Conservation (phyloP, 2,329 filamentous ascomycete species). For the Hortaea werneckii region DNA sequence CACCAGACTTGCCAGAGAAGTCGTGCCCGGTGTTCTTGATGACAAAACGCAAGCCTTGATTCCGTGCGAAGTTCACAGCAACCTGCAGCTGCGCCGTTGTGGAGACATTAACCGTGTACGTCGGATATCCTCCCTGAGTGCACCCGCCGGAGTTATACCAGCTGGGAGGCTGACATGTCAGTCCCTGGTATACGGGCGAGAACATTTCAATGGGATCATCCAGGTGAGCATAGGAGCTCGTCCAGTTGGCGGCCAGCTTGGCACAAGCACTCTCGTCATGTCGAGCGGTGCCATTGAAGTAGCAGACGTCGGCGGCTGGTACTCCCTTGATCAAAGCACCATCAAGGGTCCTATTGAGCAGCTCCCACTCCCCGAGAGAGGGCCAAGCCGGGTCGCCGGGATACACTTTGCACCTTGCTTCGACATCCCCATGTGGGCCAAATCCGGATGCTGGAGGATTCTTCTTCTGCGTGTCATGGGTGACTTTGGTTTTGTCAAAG, state of each 20-base stretch:
- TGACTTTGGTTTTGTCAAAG: not conserved
- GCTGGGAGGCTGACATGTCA: not conserved
- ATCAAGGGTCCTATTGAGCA: not conserved
- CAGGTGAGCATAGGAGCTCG: not conserved
- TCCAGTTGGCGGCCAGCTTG: not conserved
- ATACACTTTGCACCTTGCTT: not conserved
- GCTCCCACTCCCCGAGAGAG: not conserved
- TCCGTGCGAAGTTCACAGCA: too few species aligned
- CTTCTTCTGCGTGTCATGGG: not conserved
- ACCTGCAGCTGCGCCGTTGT: too few species aligned
- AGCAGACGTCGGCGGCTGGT: not conserved
- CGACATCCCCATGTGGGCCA: not conserved
- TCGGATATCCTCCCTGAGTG: not conserved
- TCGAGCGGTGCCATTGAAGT: not conserved
- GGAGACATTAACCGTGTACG: too few species aligned
- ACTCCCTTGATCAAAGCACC: not conserved
- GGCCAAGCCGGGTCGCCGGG: not conserved
- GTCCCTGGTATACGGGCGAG: not conserved
- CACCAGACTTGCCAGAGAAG: too few species aligned
- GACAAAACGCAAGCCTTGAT: too few species aligned
- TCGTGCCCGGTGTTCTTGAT: too few species aligned
- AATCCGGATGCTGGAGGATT: not conserved
- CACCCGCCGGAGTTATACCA: not conserved
- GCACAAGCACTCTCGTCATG: not conserved
- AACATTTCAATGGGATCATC: not conserved